A percentile compares a stretch with the other conserved stretches of the same genome.
Evolutionary conservation across 2,329 filamentous ascomycete species (phyloP).

Genomic region (Pseudocercospora musae): DNA sequence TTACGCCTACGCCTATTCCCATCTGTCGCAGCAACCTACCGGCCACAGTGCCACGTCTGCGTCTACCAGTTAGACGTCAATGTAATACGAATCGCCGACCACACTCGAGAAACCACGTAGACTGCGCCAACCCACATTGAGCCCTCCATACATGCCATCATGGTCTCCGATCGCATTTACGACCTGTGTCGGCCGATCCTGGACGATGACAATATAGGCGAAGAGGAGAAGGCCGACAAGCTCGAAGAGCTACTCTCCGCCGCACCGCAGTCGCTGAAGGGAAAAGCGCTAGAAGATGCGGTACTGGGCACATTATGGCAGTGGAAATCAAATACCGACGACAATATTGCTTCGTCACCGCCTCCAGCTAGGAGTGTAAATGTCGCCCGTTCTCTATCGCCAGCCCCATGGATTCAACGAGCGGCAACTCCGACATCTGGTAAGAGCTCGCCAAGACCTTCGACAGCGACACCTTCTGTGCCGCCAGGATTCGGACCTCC

Average conservation of each 20-base stretch:
- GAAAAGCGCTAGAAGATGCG: conserved; percentile 78
- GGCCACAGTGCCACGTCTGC: neutral
- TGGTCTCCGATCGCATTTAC: conserved; percentile 92
- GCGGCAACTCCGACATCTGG: conserved; percentile 75
- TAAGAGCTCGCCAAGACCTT: conserved; percentile 74
- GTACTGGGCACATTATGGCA: conserved; percentile 89
- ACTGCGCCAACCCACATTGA: conserved; percentile 2
- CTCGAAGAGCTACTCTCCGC: conserved; percentile 81
- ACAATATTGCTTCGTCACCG: conserved; percentile 66
- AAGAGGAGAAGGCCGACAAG: conserved; percentile 90
- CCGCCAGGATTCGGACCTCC: conserved; percentile 77
- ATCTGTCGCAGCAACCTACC: neutral
- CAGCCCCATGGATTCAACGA: conserved; percentile 80
- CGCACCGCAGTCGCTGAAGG: conserved; percentile 67
- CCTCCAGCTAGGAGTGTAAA: conserved; percentile 77
- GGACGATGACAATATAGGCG: conserved; percentile 66
- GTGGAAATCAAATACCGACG: conserved; percentile 61
- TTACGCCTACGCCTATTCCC: neutral
- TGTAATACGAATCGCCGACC: neutral
- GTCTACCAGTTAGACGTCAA: neutral
- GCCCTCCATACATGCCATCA: conserved; percentile 43
- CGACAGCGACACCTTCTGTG: conserved; percentile 74
- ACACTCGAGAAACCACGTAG: conserved; percentile 3
- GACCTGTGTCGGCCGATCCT: conserved; percentile 87
- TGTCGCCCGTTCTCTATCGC: conserved; percentile 83